These are phyloP conservation scores for Fusarium dimerum DNA, from an alignment of 2,329 filamentous ascomycete species.

Conservation along the genomic window DNA sequence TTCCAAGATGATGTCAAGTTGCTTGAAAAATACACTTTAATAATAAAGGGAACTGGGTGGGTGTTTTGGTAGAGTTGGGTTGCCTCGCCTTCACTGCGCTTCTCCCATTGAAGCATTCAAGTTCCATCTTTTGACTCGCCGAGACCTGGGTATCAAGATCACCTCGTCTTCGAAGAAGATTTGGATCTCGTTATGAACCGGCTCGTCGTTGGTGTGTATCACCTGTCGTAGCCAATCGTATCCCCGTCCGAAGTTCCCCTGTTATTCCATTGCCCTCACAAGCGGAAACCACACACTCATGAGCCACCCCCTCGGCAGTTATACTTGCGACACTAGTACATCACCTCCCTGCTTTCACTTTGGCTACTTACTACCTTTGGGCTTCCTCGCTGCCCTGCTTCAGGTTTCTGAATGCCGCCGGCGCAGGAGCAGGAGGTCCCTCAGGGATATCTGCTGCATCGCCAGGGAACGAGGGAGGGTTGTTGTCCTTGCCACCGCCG, in stretches of 20 bases:
- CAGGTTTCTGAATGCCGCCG: constrained; percentile 37
- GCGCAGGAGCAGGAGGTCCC: constrained; percentile 39
- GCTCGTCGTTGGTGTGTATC: constrained; percentile 6
- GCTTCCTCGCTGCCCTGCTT: constrained; percentile 18
- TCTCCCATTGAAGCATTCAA: not conserved
- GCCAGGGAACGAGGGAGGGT: constrained; percentile 57
- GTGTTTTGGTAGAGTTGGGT: not conserved
- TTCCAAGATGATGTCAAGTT: not conserved
- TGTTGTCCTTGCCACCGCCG: constrained; percentile 58
- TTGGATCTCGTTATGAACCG: constrained; percentile 8
- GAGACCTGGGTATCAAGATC: not conserved
- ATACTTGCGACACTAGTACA: not conserved
- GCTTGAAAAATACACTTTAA: not conserved
- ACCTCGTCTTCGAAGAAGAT: not conserved
- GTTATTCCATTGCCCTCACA: no score
- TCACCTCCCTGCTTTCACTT: not conserved
- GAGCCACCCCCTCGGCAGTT: not conserved
- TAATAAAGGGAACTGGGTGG: not conserved
- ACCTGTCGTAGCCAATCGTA: constrained; percentile 21
- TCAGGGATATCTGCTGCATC: constrained; percentile 42
- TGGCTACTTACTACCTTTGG: constrained; percentile 3
- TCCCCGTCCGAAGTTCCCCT: constrained; percentile 21
- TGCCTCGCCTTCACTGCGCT: not conserved
- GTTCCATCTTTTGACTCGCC: not conserved
- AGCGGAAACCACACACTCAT: no score